These are phyloP conservation scores for Phlegmacium glaucopus DNA, from an alignment of 768 basidiomycete species.

Conservation along the genomic window DNA sequence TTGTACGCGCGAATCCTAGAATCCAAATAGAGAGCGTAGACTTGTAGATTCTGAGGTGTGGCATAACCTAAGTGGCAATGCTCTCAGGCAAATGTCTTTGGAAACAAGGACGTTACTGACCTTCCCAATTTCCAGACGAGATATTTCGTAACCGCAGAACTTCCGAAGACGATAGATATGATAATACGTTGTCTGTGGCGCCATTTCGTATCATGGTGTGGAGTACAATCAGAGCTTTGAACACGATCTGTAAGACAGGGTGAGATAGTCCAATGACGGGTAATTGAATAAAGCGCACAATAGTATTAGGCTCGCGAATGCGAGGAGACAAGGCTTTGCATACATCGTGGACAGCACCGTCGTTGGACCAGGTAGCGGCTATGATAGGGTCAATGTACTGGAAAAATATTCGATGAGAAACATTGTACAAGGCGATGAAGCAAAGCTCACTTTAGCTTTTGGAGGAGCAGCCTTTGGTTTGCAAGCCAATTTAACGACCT, in stretches of 20 bases:
- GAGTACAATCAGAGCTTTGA: conserved; percentile 93
- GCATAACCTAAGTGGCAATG: conserved; percentile 59
- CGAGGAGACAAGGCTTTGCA: conserved; percentile 83
- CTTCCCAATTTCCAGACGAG: conserved; percentile 83
- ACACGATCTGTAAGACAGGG: conserved; percentile 69
- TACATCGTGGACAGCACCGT: conserved; percentile 90
- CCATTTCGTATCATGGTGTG: conserved; percentile 98
- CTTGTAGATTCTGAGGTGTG: conserved; percentile 80
- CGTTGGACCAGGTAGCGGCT: conserved; percentile 94
- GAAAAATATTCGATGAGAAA: neutral
- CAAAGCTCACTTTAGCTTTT: conserved; percentile 76
- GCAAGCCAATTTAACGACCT: conserved; percentile 94
- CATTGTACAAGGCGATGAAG: too few species aligned
- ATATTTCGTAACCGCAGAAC: conserved; percentile 82
- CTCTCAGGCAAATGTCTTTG: neutral
- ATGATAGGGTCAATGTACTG: conserved; percentile 97
- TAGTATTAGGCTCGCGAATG: conserved; percentile 87
- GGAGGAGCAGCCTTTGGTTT: conserved; percentile 96
- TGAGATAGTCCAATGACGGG: neutral
- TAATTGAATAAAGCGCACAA: conserved; percentile 48
- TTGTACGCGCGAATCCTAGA: conserved; percentile 83
- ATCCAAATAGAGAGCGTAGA: conserved; percentile 88
- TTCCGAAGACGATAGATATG: conserved; percentile 78
- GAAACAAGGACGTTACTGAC: conserved; percentile 32
- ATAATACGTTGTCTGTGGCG: conserved; percentile 89